phyloP scores from a whole-genome alignment of 2,329 filamentous ascomycete species.

The Acephala macrosclerotiorum region DNA sequence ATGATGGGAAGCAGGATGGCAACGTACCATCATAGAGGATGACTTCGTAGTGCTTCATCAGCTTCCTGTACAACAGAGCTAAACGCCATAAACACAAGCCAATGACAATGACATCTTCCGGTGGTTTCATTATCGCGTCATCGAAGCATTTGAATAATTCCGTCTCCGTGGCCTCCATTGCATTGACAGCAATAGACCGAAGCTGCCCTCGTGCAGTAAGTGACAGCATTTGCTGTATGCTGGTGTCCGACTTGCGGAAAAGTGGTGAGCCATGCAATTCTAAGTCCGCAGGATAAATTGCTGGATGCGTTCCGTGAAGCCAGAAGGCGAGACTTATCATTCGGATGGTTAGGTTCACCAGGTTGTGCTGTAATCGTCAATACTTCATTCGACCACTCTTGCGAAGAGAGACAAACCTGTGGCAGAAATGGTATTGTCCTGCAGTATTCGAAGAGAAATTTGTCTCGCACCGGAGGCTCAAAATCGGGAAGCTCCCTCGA shows the following conservation, averaged over 20 bases:
- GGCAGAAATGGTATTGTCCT: background rate
- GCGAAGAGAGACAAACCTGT: background rate
- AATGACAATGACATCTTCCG: background rate
- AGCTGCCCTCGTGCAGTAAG: slow-evolving; percentile 3
- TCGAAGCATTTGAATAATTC: background rate
- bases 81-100: background rate
- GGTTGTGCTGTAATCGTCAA: background rate
- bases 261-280: background rate
- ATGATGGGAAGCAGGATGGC: background rate
- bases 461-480: background rate
- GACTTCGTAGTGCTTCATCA: slow-evolving; percentile 7
- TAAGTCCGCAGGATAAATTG: background rate
- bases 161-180: background rate
- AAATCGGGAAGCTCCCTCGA: background rate
- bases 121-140: background rate
- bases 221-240: background rate
- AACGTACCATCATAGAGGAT: background rate
- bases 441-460: slow-evolving; percentile 6
- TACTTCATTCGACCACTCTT: background rate
- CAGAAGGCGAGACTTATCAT: background rate
- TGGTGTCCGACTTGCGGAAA: background rate
- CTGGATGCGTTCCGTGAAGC: background rate
- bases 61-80: background rate
- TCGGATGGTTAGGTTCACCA: background rate
- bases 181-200: background rate